phyloP scores from a whole-genome alignment of 2,329 filamentous ascomycete species.

The Xylariaceae sp. region DNA sequence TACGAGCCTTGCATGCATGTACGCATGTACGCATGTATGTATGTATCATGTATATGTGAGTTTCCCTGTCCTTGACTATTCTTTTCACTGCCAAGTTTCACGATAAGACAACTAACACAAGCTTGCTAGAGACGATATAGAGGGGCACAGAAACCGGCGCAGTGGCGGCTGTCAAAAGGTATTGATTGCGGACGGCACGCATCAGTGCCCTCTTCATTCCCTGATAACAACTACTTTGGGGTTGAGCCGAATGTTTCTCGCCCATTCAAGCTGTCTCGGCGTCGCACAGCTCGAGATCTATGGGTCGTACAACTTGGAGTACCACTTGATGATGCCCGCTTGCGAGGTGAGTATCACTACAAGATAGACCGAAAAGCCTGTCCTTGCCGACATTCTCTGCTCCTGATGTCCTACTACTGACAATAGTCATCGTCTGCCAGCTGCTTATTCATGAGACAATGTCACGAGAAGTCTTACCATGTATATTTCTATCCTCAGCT shows the following conservation, averaged over 20 bases:
- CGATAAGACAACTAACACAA: constrained; percentile 1
- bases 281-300: constrained; percentile 12
- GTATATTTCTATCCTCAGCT: background rate
- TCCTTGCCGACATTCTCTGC: background rate
- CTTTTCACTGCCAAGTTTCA: constrained; percentile 6
- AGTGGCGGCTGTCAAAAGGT: background rate
- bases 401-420: too few relatives aligned
- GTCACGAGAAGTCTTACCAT: constrained; percentile 15
- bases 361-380: background rate
- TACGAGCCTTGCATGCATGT: background rate
- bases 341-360: constrained; percentile 4
- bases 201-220: background rate
- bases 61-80: background rate
- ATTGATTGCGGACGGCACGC: background rate
- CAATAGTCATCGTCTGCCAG: constrained; percentile 2
- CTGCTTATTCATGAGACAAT: constrained; percentile 14
- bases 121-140: background rate
- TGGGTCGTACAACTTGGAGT: constrained; percentile 16
- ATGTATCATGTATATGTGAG: background rate
- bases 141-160: background rate
- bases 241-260: constrained; percentile 6
- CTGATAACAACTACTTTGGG: background rate
- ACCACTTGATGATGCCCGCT: constrained; percentile 4
- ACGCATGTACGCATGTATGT: background rate
- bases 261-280: constrained; percentile 14